A percentile compares a stretch with the other conserved stretches of the same genome.
These are phyloP conservation scores for Cyclotella kingstonii DNA, from an alignment of 108 stramenopile genomes.

Conservation along the genomic window DNA sequence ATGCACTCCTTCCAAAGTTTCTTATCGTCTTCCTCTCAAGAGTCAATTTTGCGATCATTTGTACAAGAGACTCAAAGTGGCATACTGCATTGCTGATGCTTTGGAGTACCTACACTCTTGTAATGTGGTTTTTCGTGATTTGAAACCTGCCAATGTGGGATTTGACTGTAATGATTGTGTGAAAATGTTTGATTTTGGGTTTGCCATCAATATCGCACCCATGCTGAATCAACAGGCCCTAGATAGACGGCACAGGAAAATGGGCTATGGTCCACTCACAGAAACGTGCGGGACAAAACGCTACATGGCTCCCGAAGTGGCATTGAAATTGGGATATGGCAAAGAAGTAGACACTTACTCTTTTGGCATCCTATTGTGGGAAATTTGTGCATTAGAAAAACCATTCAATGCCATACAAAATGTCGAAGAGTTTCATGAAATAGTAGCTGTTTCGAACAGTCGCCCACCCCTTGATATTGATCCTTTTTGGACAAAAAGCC, in stretches of 20 bases:
- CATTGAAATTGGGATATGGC: constrained; percentile 35
- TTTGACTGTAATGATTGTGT: constrained; percentile 53
- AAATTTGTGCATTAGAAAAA: constrained; percentile 47
- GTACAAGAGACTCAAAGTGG: constrained; percentile 36
- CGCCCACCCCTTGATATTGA: constrained; percentile 32
- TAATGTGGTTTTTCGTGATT: constrained; percentile 70
- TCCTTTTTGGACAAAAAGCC: constrained; percentile 26
- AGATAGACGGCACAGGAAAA: not conserved
- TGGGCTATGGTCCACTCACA: constrained; percentile 30
- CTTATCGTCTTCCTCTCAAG: constrained; percentile 8
- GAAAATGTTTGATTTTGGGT: constrained; percentile 83
- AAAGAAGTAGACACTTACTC: constrained; percentile 55
- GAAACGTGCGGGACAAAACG: constrained; percentile 45
- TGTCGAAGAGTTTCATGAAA: constrained; percentile 39
- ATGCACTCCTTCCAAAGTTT: not conserved
- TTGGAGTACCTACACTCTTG: constrained; percentile 69
- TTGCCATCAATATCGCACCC: constrained; percentile 40
- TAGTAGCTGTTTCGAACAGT: constrained; percentile 35
- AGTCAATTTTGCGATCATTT: constrained; percentile 21
- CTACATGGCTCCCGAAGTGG: no score
- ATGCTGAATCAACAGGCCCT: constrained; percentile 12
- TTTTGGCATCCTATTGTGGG: constrained; percentile 57
- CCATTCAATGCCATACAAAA: constrained; percentile 45
- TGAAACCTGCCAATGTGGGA: constrained; percentile 78
- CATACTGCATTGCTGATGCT: constrained; percentile 62